Percentiles rank a stretch among this genome's conserved stretches.
phyloP scores from a whole-genome alignment of 768 basidiomycete species.

The Clavulina sp. region DNA sequence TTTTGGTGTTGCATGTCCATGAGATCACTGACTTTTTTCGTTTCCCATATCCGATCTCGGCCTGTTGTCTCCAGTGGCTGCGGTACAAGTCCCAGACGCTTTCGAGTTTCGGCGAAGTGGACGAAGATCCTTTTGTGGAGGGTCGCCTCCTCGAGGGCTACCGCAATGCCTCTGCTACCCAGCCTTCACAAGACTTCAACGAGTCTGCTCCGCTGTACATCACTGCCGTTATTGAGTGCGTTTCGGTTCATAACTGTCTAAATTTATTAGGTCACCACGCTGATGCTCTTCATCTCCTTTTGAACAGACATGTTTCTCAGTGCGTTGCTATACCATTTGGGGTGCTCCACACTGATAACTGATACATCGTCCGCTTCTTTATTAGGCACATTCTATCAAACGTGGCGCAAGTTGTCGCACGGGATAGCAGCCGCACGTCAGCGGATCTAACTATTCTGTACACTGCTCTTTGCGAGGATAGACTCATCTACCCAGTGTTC shows the following conservation, averaged over 20 bases:
- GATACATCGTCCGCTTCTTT: constrained; percentile 6
- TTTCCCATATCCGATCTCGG: constrained; percentile 11
- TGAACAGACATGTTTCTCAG: constrained; percentile 68
- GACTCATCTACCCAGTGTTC: constrained; percentile 68
- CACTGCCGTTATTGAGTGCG: constrained; percentile 86
- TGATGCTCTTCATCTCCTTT: constrained; percentile 14
- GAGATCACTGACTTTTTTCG: background rate
- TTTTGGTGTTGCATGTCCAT: background rate
- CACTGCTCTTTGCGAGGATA: constrained; percentile 78
- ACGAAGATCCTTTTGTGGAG: constrained; percentile 56
- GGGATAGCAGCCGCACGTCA: constrained; percentile 37
- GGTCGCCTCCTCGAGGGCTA: constrained; percentile 45
- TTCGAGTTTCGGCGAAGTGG: constrained; percentile 64
- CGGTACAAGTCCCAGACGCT: constrained; percentile 79
- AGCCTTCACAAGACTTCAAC: constrained; percentile 24
- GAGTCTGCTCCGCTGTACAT: constrained; percentile 58
- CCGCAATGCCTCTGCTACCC: constrained; percentile 35
- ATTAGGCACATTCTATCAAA: constrained; percentile 67
- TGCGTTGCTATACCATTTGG: constrained; percentile 24
- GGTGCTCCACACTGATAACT: background rate
- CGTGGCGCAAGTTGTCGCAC: constrained; percentile 66
- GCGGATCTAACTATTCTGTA: constrained; percentile 45
- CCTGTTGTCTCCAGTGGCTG: constrained; percentile 34
- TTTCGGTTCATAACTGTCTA: constrained; percentile 12
- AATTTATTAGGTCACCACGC: constrained; percentile 5